phyloP scores from a whole-genome alignment of 2,329 filamentous ascomycete genomes.

The Ilyonectria destructans region DNA sequence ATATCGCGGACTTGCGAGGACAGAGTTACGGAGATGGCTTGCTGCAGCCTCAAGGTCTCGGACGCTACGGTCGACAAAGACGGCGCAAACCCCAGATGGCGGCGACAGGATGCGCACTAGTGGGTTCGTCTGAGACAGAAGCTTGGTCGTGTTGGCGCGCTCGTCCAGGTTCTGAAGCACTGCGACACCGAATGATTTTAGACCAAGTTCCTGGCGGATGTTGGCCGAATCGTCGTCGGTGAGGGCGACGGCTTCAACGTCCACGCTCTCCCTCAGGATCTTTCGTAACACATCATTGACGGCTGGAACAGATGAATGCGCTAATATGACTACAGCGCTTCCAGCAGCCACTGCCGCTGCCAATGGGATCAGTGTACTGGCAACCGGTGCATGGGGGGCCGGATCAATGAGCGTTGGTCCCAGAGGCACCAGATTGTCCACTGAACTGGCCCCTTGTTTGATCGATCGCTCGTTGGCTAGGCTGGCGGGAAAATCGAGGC shows the following conservation, averaged over 20 bases:
- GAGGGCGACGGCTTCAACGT: constrained; percentile 5
- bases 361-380: background rate
- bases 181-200: background rate
- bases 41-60: background rate
- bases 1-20: background rate
- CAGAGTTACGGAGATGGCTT: background rate
- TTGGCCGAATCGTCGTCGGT: background rate
- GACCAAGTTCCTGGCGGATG: background rate
- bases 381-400: background rate
- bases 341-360: constrained; percentile 8
- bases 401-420: constrained; percentile 9
- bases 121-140: background rate
- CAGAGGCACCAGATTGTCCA: background rate
- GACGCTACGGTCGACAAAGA: background rate
- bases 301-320: background rate
- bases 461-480: background rate
- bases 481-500: background rate
- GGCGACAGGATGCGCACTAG: constrained; percentile 6
- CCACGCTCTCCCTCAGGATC: background rate
- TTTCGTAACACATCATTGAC: background rate
- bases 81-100: background rate
- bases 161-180: background rate
- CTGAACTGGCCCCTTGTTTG: background rate
- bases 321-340: background rate
- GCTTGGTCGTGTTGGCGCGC: background rate